Evolutionary conservation across 495 filamentous ascomycete genomes (phyloP).

Genomic region (Cercophora newfieldiana): DNA sequence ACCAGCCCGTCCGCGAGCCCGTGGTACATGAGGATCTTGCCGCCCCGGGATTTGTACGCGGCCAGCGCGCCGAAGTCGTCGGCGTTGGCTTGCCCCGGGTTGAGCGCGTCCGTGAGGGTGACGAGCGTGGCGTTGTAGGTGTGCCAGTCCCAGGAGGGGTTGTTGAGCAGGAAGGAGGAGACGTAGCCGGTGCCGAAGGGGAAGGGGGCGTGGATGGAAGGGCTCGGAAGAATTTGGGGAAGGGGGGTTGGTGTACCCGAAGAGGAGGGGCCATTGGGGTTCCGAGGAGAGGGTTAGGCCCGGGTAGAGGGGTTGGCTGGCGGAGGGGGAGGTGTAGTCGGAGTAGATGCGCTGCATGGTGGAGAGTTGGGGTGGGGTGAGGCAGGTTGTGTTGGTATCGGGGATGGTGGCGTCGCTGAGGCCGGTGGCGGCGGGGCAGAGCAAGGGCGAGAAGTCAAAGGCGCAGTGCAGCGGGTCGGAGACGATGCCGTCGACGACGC

Average conservation of each 20-base stretch:
- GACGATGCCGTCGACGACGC: slow-evolving; percentile 62
- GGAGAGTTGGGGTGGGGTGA: slow-evolving; percentile 44
- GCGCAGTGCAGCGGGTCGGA: slow-evolving; percentile 57
- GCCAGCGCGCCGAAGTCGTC: slow-evolving; percentile 47
- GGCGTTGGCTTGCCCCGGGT: slow-evolving; percentile 51
- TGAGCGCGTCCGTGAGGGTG: slow-evolving; percentile 36
- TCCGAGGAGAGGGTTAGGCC: slow-evolving; percentile 43
- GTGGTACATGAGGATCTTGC: slow-evolving; percentile 59
- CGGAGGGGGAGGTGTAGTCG: slow-evolving; percentile 49
- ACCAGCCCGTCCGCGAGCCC: slow-evolving; percentile 52
- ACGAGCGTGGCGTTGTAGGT: slow-evolving; percentile 42
- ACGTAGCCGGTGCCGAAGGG: slow-evolving; percentile 44
- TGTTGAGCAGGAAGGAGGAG: slow-evolving; percentile 45
- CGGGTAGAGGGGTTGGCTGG: slow-evolving; percentile 56
- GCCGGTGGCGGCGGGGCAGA: slow-evolving; percentile 42
- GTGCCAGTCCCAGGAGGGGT: slow-evolving; percentile 38
- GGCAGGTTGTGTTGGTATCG: slow-evolving; percentile 53
- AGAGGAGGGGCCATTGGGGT: slow-evolving; percentile 27
- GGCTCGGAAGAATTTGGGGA: slow-evolving; percentile 32
- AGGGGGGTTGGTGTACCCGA: slow-evolving; percentile 45
- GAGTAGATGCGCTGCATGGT: slow-evolving; percentile 57
- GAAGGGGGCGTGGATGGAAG: slow-evolving; percentile 35
- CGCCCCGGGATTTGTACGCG: slow-evolving; percentile 47
- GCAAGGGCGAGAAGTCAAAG: slow-evolving; percentile 50
- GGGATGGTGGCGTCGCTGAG: slow-evolving; percentile 43